Base-by-base conservation (phyloP, 140 eudicot species). In the Senecio squalidus region DNA sequence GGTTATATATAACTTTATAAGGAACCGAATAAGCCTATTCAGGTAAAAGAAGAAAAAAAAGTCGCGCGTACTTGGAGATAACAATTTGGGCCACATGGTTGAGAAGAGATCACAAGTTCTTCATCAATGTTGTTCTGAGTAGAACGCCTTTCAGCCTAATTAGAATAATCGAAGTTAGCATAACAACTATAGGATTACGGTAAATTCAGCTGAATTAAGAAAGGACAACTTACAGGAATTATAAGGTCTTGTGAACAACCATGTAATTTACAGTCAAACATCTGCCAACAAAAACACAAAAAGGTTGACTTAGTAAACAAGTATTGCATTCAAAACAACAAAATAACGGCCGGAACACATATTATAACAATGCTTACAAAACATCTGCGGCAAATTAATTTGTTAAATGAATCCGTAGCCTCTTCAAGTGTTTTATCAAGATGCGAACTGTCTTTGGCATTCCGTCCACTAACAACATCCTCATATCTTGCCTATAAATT, bases 231-330 rank as follows among this genome's bases (percentile, higher is more conserved):
- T 79, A 91, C 98, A 47, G 92, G 96, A 75, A 83, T 76, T 66
- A 83, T 66, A 55, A 91, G 94, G 24, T 91, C 96, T 66, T 86
- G 94, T 24, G 96, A 91, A 59, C 98, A 91, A 40, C 98, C 98
- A 77, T 91, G 98, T 44, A 91, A 61, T 78, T 76, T 86, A 74
- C 98, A 91, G 67, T 91, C 98, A 73, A 91, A 91, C 55, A 83
- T 88, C 98, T 91, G 84, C 58, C 29, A 49, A 38, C 39, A 33
- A 43, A 73, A 50, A 64, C 11, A 60, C 36, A 46, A 4, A n/a
- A 36, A 40, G 13, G 24, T 28, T 50, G 45, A 28, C 18, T 29
- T 5, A 11, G 27, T 60, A 53, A 50, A 57, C 28, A 24, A 36
- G n/a, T 11, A 45, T 36, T 13, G 40, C 34, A 66, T 24, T n/a